phyloP scores from a whole-genome alignment of 2,329 filamentous ascomycete genomes.

The Alternaria brassicicola region DNA sequence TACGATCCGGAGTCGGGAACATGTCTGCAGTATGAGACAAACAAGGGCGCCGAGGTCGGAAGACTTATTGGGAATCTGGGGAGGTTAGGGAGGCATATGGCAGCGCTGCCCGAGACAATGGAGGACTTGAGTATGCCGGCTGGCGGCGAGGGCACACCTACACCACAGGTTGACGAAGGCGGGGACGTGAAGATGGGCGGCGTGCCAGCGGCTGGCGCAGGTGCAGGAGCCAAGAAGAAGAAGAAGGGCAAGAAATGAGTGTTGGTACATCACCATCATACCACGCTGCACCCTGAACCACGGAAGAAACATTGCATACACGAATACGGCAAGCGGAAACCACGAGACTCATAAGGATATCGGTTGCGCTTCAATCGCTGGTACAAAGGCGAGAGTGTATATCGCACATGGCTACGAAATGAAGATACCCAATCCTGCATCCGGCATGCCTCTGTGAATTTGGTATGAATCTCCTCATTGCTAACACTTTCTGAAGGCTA shows the following conservation, averaged over 20 bases:
- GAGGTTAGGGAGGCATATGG: conserved; percentile 70
- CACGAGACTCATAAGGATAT: neutral
- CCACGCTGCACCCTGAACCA: neutral
- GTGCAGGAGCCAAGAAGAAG: conserved; percentile 55
- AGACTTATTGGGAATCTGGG: conserved; percentile 80
- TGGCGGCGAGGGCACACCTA: conserved; percentile 35
- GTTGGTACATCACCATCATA: neutral
- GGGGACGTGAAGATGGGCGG: conserved; percentile 40
- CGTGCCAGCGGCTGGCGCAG: conserved; percentile 29
- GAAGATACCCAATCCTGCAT: conserved; percentile 7
- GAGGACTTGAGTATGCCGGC: conserved; percentile 48
- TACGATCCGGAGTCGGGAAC: conserved; percentile 83
- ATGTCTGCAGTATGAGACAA: conserved; percentile 88
- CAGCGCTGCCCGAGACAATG: conserved; percentile 52
- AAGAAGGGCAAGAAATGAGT: conserved; percentile 59
- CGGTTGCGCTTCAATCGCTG: neutral
- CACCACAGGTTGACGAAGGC: conserved; percentile 41
- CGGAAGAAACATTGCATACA: neutral
- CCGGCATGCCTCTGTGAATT: neutral
- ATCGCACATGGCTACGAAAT: neutral
- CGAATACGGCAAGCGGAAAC: neutral
- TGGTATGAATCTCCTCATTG: neutral
- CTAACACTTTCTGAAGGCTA: neutral
- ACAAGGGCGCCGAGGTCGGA: conserved; percentile 88
- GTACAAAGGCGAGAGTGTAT: neutral